These are phyloP conservation scores for Pythium coloratum DNA, from an alignment of 352 stramenopile genomes.

Conservation along the genomic window DNA sequence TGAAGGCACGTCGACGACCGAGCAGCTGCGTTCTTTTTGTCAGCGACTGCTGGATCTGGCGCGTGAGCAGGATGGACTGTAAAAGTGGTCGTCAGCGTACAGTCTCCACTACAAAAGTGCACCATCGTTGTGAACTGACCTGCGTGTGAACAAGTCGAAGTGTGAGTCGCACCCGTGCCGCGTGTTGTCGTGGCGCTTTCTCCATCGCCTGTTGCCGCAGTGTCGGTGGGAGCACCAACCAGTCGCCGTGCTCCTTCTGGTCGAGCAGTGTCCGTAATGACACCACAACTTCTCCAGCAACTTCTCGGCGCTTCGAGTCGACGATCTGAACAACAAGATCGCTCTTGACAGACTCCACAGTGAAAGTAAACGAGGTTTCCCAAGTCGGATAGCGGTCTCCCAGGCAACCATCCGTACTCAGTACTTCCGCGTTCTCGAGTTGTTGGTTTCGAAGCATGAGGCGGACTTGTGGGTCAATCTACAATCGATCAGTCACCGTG, in stretches of 20 bases:
- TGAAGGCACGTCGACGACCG: conserved; percentile 35
- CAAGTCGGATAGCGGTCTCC: conserved; percentile 50
- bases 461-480: conserved; percentile 64
- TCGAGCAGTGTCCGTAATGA: conserved; percentile 52
- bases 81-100: neutral
- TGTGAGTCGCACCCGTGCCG: conserved; percentile 42
- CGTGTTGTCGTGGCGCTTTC: conserved; percentile 29
- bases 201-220: conserved; percentile 64
- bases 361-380: conserved; percentile 36
- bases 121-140: conserved; percentile 29
- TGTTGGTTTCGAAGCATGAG: conserved; percentile 31
- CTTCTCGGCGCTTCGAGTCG: conserved; percentile 43
- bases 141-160: conserved; percentile 54
- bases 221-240: conserved; percentile 55
- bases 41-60: conserved; percentile 45
- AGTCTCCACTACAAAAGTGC: neutral
- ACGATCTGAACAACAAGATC: conserved; percentile 57
- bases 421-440: conserved; percentile 2
- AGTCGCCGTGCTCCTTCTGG: conserved; percentile 61
- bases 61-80: conserved; percentile 57
- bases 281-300: conserved; percentile 50
- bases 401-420: conserved; percentile 39
- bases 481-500: neutral
- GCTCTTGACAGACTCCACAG: conserved; percentile 39
- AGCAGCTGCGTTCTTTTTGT: conserved; percentile 32